These are phyloP conservation scores for Trametopsis cervina DNA, from an alignment of 768 basidiomycete species.

Conservation along the genomic window DNA sequence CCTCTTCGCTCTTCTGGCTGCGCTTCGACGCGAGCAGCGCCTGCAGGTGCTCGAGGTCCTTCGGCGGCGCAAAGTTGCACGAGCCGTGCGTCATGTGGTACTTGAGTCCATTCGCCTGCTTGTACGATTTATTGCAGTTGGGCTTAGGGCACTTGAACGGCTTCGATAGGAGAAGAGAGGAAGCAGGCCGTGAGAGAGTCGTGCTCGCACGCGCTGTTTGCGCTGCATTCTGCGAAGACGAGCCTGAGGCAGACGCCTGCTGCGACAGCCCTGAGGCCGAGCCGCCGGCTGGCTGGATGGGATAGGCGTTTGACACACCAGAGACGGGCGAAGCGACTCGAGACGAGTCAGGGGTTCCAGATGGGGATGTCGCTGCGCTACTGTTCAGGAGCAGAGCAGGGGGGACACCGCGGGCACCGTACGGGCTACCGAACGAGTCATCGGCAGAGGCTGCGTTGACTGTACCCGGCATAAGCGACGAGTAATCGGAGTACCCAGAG, in stretches of 20 bases:
- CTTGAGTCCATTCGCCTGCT: slow-evolving; percentile 93
- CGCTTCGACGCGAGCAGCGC: slow-evolving; percentile 53
- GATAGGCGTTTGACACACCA: slow-evolving; percentile 11
- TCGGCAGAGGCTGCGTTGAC: slow-evolving; percentile 19
- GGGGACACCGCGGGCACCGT: slow-evolving; percentile 38
- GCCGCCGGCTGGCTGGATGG: slow-evolving; percentile 16
- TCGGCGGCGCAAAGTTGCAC: slow-evolving; percentile 89
- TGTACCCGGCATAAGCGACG: slow-evolving; percentile 54
- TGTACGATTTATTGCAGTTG: slow-evolving; percentile 94
- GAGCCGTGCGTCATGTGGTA: slow-evolving; percentile 91
- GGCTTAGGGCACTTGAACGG: slow-evolving; percentile 92
- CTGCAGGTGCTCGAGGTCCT: slow-evolving; percentile 73
- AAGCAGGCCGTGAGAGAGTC: slow-evolving; percentile 42
- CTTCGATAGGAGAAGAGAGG: slow-evolving; percentile 67
- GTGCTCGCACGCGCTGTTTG: slow-evolving; percentile 34
- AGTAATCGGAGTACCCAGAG: slow-evolving; percentile 62
- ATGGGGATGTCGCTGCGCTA: slow-evolving; percentile 33
- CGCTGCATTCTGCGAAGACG: slow-evolving; percentile 14
- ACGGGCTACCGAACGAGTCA: slow-evolving; percentile 17
- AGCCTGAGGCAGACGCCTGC: slow-evolving; percentile 18
- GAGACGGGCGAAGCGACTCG: slow-evolving; percentile 32
- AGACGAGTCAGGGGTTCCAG: slow-evolving; percentile 41
- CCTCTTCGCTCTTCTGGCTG: slow-evolving; percentile 28
- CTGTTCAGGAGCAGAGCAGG: slow-evolving; percentile 57
- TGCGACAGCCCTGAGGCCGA: slow-evolving; percentile 21